phyloP scores from a whole-genome alignment of 2,329 filamentous ascomycete species.

The Pyricularia sp. region DNA sequence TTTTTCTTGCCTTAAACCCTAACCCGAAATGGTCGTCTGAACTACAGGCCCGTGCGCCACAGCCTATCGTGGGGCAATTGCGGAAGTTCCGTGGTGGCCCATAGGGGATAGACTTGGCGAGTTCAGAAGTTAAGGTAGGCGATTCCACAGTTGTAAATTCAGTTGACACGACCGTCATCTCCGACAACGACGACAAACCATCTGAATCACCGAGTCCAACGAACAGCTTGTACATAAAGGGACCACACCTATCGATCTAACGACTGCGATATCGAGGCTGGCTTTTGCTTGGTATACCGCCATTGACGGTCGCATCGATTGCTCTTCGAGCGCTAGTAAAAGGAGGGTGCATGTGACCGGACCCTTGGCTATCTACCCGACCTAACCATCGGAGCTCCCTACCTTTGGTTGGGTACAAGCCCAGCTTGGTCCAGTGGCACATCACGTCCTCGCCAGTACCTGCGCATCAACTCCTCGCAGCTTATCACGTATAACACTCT shows the following conservation, averaged over 20 bases:
- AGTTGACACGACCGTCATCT: background rate
- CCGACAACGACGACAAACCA: background rate
- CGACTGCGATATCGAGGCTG: background rate
- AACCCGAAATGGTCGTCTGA: background rate
- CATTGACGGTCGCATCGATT: background rate
- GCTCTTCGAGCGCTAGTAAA: background rate
- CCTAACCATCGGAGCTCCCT: background rate
- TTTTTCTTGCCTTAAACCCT: background rate
- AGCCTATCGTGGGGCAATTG: background rate
- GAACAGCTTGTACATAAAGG: background rate
- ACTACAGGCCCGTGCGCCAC: background rate
- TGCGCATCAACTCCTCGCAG: background rate
- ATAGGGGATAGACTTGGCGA: background rate
- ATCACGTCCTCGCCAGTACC: background rate
- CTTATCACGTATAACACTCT: background rate
- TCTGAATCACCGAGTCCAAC: background rate
- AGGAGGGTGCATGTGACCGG: conserved; percentile 4
- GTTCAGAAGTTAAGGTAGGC: background rate
- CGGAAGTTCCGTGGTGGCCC: background rate
- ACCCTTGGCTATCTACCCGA: background rate
- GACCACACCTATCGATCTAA: background rate
- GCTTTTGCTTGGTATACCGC: background rate
- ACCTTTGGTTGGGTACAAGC: background rate
- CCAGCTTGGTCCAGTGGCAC: background rate
- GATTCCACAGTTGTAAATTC: background rate